Evolutionary conservation across 805 yeast genomes (phyloP).

Genomic region (Yarrowia sp.): DNA sequence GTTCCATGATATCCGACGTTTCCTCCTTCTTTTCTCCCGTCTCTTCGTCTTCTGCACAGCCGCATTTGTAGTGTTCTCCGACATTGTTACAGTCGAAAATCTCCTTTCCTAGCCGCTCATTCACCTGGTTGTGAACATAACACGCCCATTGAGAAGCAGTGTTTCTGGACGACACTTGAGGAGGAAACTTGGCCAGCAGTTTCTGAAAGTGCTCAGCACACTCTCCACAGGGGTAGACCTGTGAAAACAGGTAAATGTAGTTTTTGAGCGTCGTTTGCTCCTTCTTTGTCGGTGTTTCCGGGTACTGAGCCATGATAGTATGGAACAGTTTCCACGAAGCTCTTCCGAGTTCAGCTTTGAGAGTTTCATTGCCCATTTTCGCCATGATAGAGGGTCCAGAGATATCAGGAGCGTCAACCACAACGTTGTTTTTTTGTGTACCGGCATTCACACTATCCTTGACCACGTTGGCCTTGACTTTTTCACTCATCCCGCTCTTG

Average conservation of each 20-base stretch:
- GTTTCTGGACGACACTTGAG: slow-evolving; percentile 72
- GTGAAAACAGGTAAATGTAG: slow-evolving; percentile 74
- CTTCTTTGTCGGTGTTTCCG: slow-evolving; percentile 67
- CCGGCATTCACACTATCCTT: neutral
- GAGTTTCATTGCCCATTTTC: slow-evolving; percentile 82
- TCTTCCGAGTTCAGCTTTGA: slow-evolving; percentile 77
- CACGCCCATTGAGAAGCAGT: slow-evolving; percentile 97
- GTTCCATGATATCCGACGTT: slow-evolving; percentile 33
- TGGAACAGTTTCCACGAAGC: slow-evolving; percentile 93
- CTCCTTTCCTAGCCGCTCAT: slow-evolving; percentile 63
- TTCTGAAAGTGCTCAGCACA: slow-evolving; percentile 88
- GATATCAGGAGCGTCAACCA: neutral
- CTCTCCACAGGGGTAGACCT: slow-evolving; percentile 88
- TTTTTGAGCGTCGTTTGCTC: slow-evolving; percentile 62
- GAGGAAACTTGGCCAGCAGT: slow-evolving; percentile 71
- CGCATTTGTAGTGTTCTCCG: slow-evolving; percentile 91
- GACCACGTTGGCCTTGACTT: neutral
- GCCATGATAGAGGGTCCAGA: slow-evolving; percentile 73
- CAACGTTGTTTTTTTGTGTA: neutral
- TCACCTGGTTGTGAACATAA: slow-evolving; percentile 83
- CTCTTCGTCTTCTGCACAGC: slow-evolving; percentile 79
- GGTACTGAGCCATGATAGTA: slow-evolving; percentile 88
- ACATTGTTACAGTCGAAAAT: slow-evolving; percentile 82
- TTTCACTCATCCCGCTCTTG: neutral
- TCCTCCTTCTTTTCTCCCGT: slow-evolving; percentile 37